phyloP scores from a whole-genome alignment of 345 rosid species.

The Aquilaria malaccensis region DNA sequence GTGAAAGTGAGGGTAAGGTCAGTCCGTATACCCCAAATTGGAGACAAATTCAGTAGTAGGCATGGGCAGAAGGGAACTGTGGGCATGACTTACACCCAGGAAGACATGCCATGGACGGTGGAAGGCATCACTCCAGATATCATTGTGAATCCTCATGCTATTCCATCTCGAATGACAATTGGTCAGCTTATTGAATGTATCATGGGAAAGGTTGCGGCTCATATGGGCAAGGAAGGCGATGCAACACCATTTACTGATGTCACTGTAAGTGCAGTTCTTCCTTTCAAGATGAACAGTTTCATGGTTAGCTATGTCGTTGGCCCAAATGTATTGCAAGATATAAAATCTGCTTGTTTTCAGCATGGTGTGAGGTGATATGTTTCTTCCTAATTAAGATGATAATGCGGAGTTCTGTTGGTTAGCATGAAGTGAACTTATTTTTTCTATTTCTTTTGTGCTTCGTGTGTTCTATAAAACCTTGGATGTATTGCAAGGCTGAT shows the following conservation, averaged over 20 bases:
- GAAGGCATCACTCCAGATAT: constrained; percentile 97
- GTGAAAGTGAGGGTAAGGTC: constrained; percentile 98
- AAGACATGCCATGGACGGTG: constrained; percentile 98
- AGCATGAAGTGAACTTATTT: no score
- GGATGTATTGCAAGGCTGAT: no score
- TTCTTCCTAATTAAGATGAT: no score
- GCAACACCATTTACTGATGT: constrained; percentile 99
- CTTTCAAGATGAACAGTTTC: no score
- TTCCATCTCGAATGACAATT: constrained; percentile 98
- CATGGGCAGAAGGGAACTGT: constrained; percentile 99
- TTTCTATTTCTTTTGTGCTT: no score
- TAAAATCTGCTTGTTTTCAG: no score
- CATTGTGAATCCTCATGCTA: constrained; percentile 96
- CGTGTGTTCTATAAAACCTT: no score
- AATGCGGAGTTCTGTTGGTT: no score
- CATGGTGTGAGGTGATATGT: no score
- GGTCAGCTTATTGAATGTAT: constrained; percentile 99
- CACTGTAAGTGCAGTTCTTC: constrained; percentile 46
- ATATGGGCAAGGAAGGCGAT: constrained; percentile 99
- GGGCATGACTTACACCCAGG: constrained; percentile 98
- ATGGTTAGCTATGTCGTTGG: no score
- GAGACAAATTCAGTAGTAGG: constrained; percentile 97
- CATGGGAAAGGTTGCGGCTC: constrained; percentile 99
- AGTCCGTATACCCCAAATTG: constrained; percentile 93
- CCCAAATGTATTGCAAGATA: no score